Percentiles rank a stretch among this genome's conserved stretches.
Evolutionary conservation across 2,329 filamentous ascomycete species (phyloP).

Genomic region (Truncatella angustata): DNA sequence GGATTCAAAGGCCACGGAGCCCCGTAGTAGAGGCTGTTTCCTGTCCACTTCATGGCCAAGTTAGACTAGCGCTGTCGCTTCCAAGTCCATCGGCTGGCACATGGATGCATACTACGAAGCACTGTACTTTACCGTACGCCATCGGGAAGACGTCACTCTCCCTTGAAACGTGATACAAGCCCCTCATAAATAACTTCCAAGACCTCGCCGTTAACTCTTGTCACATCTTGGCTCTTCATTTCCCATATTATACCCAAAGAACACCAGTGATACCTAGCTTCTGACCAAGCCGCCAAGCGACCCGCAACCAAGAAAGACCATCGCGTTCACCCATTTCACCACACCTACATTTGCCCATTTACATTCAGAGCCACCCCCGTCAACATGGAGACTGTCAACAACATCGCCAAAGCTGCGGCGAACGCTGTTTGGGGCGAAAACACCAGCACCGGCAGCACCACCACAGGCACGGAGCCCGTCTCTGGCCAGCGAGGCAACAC

Average conservation of each 20-base stretch:
- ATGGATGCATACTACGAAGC: neutral
- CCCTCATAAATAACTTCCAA: slow-evolving; percentile 8
- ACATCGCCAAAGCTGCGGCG: slow-evolving; percentile 47
- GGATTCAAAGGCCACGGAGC: neutral
- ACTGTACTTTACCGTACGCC: neutral
- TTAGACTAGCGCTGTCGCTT: neutral
- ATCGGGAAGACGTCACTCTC: slow-evolving; percentile 10
- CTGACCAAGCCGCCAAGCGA: neutral
- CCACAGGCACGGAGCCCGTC: slow-evolving; percentile 61
- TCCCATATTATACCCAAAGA: neutral
- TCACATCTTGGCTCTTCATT: slow-evolving; percentile 1
- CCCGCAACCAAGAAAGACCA: neutral
- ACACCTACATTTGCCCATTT: neutral
- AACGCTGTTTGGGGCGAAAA: slow-evolving; percentile 47
- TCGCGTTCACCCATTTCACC: no score
- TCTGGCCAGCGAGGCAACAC: slow-evolving; percentile 70
- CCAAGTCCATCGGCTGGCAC: neutral
- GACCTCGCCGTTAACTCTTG: slow-evolving; percentile 10
- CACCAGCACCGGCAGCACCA: no score
- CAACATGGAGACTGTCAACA: slow-evolving; percentile 64
- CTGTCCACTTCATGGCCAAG: neutral
- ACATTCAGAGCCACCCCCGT: no score
- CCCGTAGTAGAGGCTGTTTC: neutral
- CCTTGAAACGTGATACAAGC: neutral
- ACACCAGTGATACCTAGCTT: neutral